phyloP scores from a whole-genome alignment of 108 stramenopile species.

The Chaetoceros tenuissimus region DNA sequence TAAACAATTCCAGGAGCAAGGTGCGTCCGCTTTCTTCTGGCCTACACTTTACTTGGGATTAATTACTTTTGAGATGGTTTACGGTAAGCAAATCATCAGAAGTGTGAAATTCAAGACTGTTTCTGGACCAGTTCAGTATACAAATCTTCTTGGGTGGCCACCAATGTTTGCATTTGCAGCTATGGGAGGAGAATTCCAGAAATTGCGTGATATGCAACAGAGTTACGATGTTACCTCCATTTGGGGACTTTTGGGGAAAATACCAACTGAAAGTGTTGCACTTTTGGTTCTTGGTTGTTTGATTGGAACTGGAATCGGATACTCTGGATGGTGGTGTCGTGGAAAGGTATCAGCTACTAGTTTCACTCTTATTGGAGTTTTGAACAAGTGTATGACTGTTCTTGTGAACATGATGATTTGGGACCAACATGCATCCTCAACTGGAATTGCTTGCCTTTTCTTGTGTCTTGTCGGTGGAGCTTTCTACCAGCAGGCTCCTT shows the following conservation, averaged over 20 bases:
- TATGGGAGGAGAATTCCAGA: constrained; percentile 51
- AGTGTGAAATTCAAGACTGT: constrained; percentile 67
- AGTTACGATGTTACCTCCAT: constrained; percentile 1
- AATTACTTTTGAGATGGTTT: constrained; percentile 84
- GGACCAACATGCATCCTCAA: constrained; percentile 85
- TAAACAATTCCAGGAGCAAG: constrained; percentile 46
- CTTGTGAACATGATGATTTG: constrained; percentile 75
- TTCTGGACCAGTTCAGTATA: constrained; percentile 85
- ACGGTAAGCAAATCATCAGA: constrained; percentile 78
- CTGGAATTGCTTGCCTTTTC: constrained; percentile 61
- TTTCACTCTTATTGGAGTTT: constrained; percentile 80
- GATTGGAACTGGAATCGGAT: constrained; percentile 86
- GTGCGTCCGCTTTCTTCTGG: constrained; percentile 58
- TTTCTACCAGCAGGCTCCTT: constrained; percentile 82
- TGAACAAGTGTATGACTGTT: constrained; percentile 89
- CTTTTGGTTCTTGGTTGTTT: constrained; percentile 56
- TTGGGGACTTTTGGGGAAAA: not conserved
- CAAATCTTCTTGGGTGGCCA: constrained; percentile 74
- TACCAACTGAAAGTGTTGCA: constrained; percentile 28
- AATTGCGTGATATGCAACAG: constrained; percentile 29
- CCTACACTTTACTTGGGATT: constrained; percentile 54
- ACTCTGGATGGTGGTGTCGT: constrained; percentile 82
- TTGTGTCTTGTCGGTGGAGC: constrained; percentile 80
- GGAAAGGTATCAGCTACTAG: constrained; percentile 67
- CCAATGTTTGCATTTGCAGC: constrained; percentile 73